These are phyloP conservation scores for Aspergillus flavus DNA, from an alignment of 2,329 filamentous ascomycete genomes.

Conservation along the genomic window DNA sequence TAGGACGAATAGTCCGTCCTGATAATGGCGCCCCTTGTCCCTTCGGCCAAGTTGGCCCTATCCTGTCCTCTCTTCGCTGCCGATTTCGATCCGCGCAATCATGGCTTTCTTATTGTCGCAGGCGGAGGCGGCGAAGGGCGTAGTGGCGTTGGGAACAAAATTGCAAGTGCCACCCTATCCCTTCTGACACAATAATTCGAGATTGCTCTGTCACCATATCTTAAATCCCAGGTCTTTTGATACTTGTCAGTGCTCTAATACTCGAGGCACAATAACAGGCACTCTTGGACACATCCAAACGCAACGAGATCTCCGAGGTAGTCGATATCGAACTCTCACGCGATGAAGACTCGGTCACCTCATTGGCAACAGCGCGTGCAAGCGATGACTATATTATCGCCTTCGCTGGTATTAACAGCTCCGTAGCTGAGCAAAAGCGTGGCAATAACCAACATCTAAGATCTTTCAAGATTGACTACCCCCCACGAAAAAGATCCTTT, in stretches of 20 bases:
- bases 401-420: constrained; percentile 84
- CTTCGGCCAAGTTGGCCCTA: constrained; percentile 65
- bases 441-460: constrained; percentile 85
- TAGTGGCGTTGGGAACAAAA: constrained; percentile 83
- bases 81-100: constrained; percentile 82
- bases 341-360: constrained; percentile 87
- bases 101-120: constrained; percentile 74
- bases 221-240: not conserved
- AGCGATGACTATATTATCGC: constrained; percentile 55
- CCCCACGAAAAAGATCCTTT: constrained; percentile 44
- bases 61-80: constrained; percentile 84
- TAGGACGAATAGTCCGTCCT: constrained; percentile 6
- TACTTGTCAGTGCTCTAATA: constrained; percentile 3
- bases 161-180: constrained; percentile 57
- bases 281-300: constrained; percentile 70
- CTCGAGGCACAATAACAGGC: constrained; percentile 51
- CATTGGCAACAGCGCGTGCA: constrained; percentile 70
- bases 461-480: constrained; percentile 66
- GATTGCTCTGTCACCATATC: not conserved
- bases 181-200: not conserved
- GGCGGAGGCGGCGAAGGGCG: constrained; percentile 83
- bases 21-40: constrained; percentile 43
- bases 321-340: constrained; percentile 77
- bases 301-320: constrained; percentile 63
- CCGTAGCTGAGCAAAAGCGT: constrained; percentile 68